Percentiles rank a stretch among this genome's conserved stretches.
phyloP scores from a whole-genome alignment of 306 rosid genomes.

The Prunus kanzakura region DNA sequence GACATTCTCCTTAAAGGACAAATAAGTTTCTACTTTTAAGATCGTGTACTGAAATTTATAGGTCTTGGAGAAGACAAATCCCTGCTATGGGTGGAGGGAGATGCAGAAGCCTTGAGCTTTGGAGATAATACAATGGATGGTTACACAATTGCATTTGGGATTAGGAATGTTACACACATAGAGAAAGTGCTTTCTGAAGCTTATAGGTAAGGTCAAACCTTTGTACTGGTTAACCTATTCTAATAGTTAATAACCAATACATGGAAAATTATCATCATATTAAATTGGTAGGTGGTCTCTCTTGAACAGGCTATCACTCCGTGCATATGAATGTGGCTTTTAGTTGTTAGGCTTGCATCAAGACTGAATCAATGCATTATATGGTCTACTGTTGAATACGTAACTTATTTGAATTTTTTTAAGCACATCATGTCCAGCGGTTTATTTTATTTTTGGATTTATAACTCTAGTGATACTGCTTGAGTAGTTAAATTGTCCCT shows the following conservation, averaged over 20 bases:
- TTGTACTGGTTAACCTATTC: not conserved
- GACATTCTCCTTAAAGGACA: not conserved
- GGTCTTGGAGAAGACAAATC: conserved; percentile 70
- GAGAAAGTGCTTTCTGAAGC: conserved; percentile 89
- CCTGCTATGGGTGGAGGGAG: conserved; percentile 87
- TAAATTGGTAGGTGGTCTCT: not conserved
- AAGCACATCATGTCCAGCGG: not conserved
- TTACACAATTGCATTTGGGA: conserved; percentile 96
- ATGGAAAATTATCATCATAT: not conserved
- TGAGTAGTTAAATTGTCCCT: not conserved
- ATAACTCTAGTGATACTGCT: not conserved
- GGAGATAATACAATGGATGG: conserved; percentile 83
- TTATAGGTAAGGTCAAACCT: conserved; percentile 48
- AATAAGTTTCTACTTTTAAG: conserved; percentile 10
- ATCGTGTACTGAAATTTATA: conserved; percentile 31
- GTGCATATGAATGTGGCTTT: not conserved
- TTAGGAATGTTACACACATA: conserved; percentile 91
- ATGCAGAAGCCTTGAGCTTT: conserved; percentile 76
- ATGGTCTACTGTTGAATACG: not conserved
- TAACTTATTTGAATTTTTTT: not conserved
- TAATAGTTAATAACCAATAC: not conserved
- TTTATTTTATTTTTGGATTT: not conserved
- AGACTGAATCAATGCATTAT: not conserved
- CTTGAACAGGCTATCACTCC: not conserved
- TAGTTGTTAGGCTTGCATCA: not conserved